These are phyloP conservation scores for Talaromyces sp. DNA, from an alignment of 2,329 filamentous ascomycete genomes.

Conservation along the genomic window DNA sequence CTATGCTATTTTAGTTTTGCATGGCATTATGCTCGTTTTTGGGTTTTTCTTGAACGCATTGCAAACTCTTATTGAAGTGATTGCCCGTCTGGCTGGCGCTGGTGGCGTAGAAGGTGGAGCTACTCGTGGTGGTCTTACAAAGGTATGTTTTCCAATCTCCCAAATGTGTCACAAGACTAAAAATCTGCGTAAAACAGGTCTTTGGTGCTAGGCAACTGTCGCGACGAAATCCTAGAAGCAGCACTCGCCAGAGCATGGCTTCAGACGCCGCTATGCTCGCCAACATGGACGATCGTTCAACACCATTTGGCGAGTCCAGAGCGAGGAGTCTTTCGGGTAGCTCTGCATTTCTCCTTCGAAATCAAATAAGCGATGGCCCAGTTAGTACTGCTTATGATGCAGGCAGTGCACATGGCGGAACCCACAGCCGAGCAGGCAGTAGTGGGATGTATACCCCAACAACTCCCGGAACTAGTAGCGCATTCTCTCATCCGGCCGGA, in stretches of 20 bases:
- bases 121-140: constrained; percentile 75
- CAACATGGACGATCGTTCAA: constrained; percentile 59
- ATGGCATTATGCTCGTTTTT: constrained; percentile 78
- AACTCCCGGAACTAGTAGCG: constrained; percentile 67
- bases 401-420: constrained; percentile 43
- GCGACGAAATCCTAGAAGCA: constrained; percentile 62
- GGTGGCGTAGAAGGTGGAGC: constrained; percentile 69
- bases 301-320: constrained; percentile 50
- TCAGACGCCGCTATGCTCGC: constrained; percentile 79
- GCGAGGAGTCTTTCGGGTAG: constrained; percentile 59
- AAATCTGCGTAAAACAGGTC: constrained; percentile 41
- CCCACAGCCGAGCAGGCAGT: constrained; percentile 52
- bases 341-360: constrained; percentile 56
- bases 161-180: background rate
- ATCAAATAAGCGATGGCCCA: constrained; percentile 40
- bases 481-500: constrained; percentile 65
- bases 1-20: constrained; percentile 82
- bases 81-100: constrained; percentile 75
- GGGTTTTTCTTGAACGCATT: constrained; percentile 91
- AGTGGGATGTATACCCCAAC: constrained; percentile 65
- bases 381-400: constrained; percentile 53
- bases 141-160: constrained; percentile 42
- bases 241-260: constrained; percentile 67
- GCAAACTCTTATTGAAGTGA: constrained; percentile 85
- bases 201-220: constrained; percentile 89